Base-by-base conservation (phyloP, 306 rosid species). In the Comarum palustre region DNA sequence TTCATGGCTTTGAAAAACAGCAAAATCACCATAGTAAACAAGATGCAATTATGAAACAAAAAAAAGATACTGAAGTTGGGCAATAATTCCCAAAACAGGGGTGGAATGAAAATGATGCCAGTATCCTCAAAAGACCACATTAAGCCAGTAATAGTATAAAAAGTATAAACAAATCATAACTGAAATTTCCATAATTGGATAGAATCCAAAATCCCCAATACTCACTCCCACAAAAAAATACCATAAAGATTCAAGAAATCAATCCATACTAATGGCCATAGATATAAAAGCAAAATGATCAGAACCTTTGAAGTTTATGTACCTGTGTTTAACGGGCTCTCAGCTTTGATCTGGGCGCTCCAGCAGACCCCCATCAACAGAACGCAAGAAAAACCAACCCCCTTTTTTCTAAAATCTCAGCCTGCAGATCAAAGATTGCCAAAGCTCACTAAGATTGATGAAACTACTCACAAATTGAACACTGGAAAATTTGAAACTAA, bases 301-400 rank as follows among this genome's bases (percentile, higher is more conserved):
- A 71, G 66, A 71, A 12, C 6, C 19, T 25, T 9, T 42, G 32
- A 65, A 47, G 6, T 73, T 31, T 22, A 10, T 22, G 20, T 75
- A 85, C 88, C 88, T 81, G 88, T 78, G 51, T 80, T 84, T 74
- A 20, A 65, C 34, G 79, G 58, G 83, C 85, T 81, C 62, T 78
- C 88, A 69, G 82, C 84, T 85, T 85, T 85, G 67, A 85, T 82
- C 75, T 72, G 75, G 75, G 88, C 73, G 76, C 88, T 85, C 32
- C 82, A 74, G 80, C 88, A 85, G 70, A 75, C 27, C 88, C 88
- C 88, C 88, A 85, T 85, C 73, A 67, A 70, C 50, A 54, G 71
- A 5, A n/a, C 20, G 29, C 7, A 27, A 58, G 11, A 10, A 79
- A 85, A 65, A 41, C 60, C 34, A 74, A 63, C 69, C 34, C 41